Evolutionary conservation across 179 eudicot species (phyloP), one percentile per base, ranked within the genome.

Genomic region (Actinidia arguta): DNA sequence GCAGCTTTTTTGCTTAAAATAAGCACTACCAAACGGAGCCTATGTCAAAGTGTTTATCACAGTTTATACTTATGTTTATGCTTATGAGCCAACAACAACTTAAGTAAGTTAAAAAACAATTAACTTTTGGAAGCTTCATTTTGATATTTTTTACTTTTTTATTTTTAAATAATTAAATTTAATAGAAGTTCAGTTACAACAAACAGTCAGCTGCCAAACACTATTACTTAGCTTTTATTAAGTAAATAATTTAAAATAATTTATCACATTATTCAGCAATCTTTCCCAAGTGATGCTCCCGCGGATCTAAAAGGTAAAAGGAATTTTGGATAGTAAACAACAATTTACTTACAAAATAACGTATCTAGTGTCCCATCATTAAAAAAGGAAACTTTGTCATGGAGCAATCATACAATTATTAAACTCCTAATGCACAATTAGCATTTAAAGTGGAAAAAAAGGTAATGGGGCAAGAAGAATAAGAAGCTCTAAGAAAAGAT

Each of bases 401-500:
- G 25, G 84, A 66, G 67, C 54, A 82, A 7, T 2, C 39, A 17
- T 64, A n/a, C 27, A 66, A 64, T 66, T 50, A 66, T 67, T 31
- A 78, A 50, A 78, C 64, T 42, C 50, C 12, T 27, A 2, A 78
- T 64, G 18, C 20, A 18, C 3, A 24, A 17, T 16, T 51, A 61
- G 22, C 75, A 47, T 72, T 36, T 73, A 52, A 52, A 50, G 61
- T 52, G 61, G 61, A 7, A 46, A 5, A 17, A 46, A 48, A 66
- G 59, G 18, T 14, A 42, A 48, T 0, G 16, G 31, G 44, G 13
- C 22, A 64, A 73, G 11, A 31, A 64, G 54, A 81, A 56, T 22
- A 71, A 68, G 11, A 50, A 48, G 47, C n/a, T n/a, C n/a, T n/a
- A 73, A 46, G 78, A 81, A 59, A 81, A 31, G 83, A 61, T 52